Percentiles rank a stretch among this genome's conserved stretches.
Evolutionary conservation across 495 filamentous ascomycete species (phyloP).

Genomic region (Lasiosphaeria ovina): DNA sequence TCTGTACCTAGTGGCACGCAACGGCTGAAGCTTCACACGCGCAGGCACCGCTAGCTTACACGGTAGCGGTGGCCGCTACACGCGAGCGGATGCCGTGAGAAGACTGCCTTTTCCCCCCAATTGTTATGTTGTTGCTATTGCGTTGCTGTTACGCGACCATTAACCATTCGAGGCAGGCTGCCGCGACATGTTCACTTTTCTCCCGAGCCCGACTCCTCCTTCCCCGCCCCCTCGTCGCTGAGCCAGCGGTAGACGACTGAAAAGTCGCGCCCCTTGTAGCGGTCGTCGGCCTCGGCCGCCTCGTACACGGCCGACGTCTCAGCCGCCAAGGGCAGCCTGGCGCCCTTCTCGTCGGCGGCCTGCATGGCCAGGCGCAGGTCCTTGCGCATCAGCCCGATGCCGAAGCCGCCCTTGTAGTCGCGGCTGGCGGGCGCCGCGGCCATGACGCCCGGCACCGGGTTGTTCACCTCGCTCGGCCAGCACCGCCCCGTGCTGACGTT

Average conservation of each 20-base stretch:
- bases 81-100: not conserved
- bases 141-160: too few relatives aligned
- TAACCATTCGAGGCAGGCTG: too few relatives aligned
- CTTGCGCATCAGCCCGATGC: slow-evolving; percentile 81
- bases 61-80: too few relatives aligned
- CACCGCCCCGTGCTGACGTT: slow-evolving; percentile 83
- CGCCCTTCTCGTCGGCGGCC: slow-evolving; percentile 66
- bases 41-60: too few relatives aligned
- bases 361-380: slow-evolving; percentile 70
- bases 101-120: not conserved
- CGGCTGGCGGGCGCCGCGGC: slow-evolving; percentile 67
- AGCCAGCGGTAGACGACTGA: slow-evolving; percentile 81
- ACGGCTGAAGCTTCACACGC: too few relatives aligned
- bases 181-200: too few relatives aligned
- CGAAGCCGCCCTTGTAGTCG: slow-evolving; percentile 81
- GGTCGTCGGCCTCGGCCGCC: slow-evolving; percentile 54
- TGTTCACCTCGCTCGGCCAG: slow-evolving; percentile 92
- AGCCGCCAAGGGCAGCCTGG: slow-evolving; percentile 62
- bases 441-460: slow-evolving; percentile 84
- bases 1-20: too few relatives aligned
- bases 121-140: too few relatives aligned
- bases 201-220: too few relatives aligned
- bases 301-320: slow-evolving; percentile 68
- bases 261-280: slow-evolving; percentile 73
- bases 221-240: too few relatives aligned